A percentile compares a stretch with the other conserved stretches of the same genome.
These are phyloP conservation scores for Cyberlindnera maclurae DNA, from an alignment of 805 yeast species.

Conservation along the genomic window DNA sequence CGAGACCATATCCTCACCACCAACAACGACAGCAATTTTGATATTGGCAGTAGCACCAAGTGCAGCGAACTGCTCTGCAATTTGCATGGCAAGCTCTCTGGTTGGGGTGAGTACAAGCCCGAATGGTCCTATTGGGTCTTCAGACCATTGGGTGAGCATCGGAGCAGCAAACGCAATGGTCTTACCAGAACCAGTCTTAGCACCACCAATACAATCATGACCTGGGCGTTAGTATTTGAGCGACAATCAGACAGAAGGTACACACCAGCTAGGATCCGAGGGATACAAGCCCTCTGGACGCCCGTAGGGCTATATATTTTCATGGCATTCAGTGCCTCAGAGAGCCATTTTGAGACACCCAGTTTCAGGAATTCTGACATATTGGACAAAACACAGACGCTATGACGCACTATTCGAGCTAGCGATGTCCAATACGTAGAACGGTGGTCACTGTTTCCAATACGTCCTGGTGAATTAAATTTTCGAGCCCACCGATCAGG, in stretches of 20 bases:
- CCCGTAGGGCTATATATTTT: constrained; percentile 76
- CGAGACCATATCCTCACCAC: constrained; percentile 90
- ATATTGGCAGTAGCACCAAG: constrained; percentile 86
- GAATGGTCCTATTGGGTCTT: constrained; percentile 88
- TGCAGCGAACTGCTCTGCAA: constrained; percentile 94
- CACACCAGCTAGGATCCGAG: constrained; percentile 62
- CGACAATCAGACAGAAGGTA: neutral
- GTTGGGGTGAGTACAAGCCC: constrained; percentile 89
- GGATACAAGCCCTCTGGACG: constrained; percentile 86
- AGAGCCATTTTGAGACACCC: constrained; percentile 84
- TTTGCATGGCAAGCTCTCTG: constrained; percentile 90
- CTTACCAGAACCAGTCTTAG: constrained; percentile 96
- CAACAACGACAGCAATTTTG: constrained; percentile 77
- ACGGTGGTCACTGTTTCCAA: no score
- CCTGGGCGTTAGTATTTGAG: constrained; percentile 27
- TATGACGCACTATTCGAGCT: neutral
- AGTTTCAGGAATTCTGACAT: constrained; percentile 41
- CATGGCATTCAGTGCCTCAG: constrained; percentile 76
- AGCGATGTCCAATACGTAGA: neutral
- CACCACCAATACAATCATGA: constrained; percentile 95
- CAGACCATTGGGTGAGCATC: constrained; percentile 89
- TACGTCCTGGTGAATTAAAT: no score
- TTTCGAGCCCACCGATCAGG: neutral
- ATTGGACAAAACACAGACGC: neutral
- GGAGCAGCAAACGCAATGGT: constrained; percentile 98